Percentiles rank a stretch among this genome's conserved stretches.
Conservation (phyloP, 1,284 basidiomycete species). For the Trametes pubescens region DNA sequence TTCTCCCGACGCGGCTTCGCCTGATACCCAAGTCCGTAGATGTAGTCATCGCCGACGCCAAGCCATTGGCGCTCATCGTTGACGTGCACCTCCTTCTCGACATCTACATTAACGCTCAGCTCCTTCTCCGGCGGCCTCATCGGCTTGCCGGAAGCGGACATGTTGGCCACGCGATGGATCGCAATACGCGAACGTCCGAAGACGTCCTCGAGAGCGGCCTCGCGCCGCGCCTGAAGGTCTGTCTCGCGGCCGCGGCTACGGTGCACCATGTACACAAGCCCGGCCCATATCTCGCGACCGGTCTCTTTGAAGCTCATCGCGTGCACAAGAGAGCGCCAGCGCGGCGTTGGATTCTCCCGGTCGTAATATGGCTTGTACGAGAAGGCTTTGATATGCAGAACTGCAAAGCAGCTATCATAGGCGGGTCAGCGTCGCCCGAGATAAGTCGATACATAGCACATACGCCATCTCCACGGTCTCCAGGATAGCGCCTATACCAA, state of each 20-base stretch:
- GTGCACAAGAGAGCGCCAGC: constrained; percentile 63
- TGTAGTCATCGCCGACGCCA: constrained; percentile 55
- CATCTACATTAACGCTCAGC: constrained; percentile 34
- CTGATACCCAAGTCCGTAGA: constrained; percentile 49
- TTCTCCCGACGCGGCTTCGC: constrained; percentile 49
- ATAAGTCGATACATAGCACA: constrained; percentile 28
- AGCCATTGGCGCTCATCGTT: constrained; percentile 61
- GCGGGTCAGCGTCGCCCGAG: neutral
- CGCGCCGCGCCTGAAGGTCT: constrained; percentile 57
- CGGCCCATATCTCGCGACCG: constrained; percentile 63
- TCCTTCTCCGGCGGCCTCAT: constrained; percentile 29
- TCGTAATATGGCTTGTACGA: constrained; percentile 70
- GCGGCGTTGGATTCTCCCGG: constrained; percentile 52
- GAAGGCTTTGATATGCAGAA: constrained; percentile 80
- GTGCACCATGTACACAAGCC: constrained; percentile 62
- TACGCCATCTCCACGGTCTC: constrained; percentile 84
- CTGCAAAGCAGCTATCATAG: constrained; percentile 61
- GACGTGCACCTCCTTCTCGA: constrained; percentile 50
- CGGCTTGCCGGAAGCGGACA: constrained; percentile 7
- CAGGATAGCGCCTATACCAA: constrained; percentile 73
- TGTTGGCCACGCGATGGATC: constrained; percentile 29
- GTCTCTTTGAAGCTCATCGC: constrained; percentile 76
- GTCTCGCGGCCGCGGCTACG: constrained; percentile 57
- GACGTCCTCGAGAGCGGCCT: constrained; percentile 56
- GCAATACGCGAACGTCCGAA: constrained; percentile 50